Conservation (phyloP, 164 flowering plant species). For the Akebia trifoliata region DNA sequence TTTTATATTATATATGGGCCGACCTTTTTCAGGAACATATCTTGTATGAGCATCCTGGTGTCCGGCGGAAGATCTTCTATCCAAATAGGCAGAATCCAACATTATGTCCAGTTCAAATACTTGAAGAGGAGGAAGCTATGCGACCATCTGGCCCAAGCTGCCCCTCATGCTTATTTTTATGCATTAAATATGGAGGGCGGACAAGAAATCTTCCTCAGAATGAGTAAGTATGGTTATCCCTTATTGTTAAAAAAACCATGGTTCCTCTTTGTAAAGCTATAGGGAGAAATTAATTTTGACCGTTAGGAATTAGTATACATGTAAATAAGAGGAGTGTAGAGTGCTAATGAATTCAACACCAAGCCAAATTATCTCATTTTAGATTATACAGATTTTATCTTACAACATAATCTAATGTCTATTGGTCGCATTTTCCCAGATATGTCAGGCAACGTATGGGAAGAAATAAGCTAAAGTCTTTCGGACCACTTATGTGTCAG, state of each 20-base stretch:
- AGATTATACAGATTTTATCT: not conserved
- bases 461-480: slow-evolving; percentile 57
- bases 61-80: slow-evolving; percentile 45
- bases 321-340: not conserved
- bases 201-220: slow-evolving; percentile 63
- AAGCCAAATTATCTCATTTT: not conserved
- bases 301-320: not conserved
- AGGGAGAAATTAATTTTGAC: not conserved
- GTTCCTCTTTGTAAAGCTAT: not conserved
- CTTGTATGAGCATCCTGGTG: slow-evolving; percentile 50
- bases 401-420: slow-evolving; percentile 1
- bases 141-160: slow-evolving; percentile 50
- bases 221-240: slow-evolving; percentile 32
- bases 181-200: slow-evolving; percentile 64
- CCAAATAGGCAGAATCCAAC: slow-evolving; percentile 44
- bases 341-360: not conserved
- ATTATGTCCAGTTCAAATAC: slow-evolving; percentile 54
- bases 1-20: not conserved
- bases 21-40: slow-evolving; percentile 44
- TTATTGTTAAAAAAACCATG: not conserved
- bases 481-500: slow-evolving; percentile 46
- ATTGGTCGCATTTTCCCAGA: slow-evolving; percentile 23
- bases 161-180: slow-evolving; percentile 55
- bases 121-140: slow-evolving; percentile 58
- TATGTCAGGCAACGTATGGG: slow-evolving; percentile 69